Base-by-base conservation (phyloP, 2,329 filamentous ascomycete genomes). In the Bertia moriformis region DNA sequence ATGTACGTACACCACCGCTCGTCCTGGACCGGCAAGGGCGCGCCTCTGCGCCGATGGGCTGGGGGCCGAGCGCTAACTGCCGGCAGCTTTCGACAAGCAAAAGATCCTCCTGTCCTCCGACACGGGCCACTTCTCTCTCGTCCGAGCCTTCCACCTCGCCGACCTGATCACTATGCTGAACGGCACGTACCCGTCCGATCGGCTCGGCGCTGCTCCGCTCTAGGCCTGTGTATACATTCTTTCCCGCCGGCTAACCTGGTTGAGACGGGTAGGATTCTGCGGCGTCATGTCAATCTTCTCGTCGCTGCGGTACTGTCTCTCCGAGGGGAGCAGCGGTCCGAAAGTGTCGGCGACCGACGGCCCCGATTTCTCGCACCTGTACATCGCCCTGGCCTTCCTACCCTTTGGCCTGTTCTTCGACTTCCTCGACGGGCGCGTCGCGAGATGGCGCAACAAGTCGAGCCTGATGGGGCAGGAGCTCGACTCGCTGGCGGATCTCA, bases 381-480 rank as follows among this genome's bases (percentile, higher is more conserved):
- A 84, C 73, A 63, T 79, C 24, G 88, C 91, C 2, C 74, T 98
- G 38, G 74, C 67, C 3, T 85, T 95, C 59, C 83, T 96, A 60
- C 89, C 89, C 1, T 84, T 95, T 43, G 88, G 87, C 4, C 67
- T 96, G 12, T 95, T 96, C 66, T 96, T 96, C 59, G 91, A 98
- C 60, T 93, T 94, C 55, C 85, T 96, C 71, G 91, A 98, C 59
- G 91, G 91, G 54, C 91, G 88, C 56, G 88, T 98, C 41, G 91
- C 91, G 46, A 71, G 91, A 47, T 96, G 91, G 91, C 78, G 91
- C 56, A 82, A 86, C 63, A 98, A 95, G 78, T 91, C 85, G 52
- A 93, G 84, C 51, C 68, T 98, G 56, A 96, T 98, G 89, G 91
- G 91, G 12, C 89, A 95, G 60, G 91, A 98, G 61, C 67, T 98